Evolutionary conservation across 306 rosid genomes (phyloP), one percentile per base, ranked within the genome.

Genomic region (Sophora flavescens): DNA sequence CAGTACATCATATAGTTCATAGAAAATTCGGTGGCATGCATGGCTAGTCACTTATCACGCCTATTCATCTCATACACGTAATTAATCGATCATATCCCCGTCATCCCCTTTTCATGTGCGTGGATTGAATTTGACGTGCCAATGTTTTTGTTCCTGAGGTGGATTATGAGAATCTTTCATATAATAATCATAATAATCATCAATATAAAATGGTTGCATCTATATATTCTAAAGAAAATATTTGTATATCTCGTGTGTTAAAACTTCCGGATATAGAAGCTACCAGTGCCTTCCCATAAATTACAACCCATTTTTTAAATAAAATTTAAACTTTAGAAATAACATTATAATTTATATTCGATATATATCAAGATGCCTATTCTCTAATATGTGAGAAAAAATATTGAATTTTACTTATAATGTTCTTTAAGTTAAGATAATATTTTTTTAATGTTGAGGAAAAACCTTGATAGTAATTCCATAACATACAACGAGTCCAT

Each of bases 31-130:
- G 32, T 60, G 4, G 66, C 72, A 36, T 68, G 71, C 72, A 59
- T 12, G 28, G 61, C 11, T 26, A 22, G 72, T 81, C 81, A 76
- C 51, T 35, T 42, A 56, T 30, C 84, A 75, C 67, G 67, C 59
- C 62, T 58, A 35, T 16, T 77, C 10, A 16, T n/a, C 22, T 11
- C 44, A 7, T 8, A 6, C 4, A 17, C 28, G n/a, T 52, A n/a
- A 65, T 15, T 77, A 8, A 16, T n/a, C 6, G 8, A 68, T 47
- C 50, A 47, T 26, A 6, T 14, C 13, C 54, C 17, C 15, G 73
- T 39, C 81, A 56, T 36, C 30, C 8, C 8, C 18, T 35, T 59
- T 69, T 14, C 32, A 18, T 2, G 2, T 60, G 39, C 47, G 22
- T 22, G 22, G 22, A 22, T 22, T 22, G 22, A 22, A 22, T 22